A percentile compares a stretch with the other conserved stretches of the same genome.
phyloP scores from a whole-genome alignment of 1,284 basidiomycete genomes.

The Papiliotrema flavescens region DNA sequence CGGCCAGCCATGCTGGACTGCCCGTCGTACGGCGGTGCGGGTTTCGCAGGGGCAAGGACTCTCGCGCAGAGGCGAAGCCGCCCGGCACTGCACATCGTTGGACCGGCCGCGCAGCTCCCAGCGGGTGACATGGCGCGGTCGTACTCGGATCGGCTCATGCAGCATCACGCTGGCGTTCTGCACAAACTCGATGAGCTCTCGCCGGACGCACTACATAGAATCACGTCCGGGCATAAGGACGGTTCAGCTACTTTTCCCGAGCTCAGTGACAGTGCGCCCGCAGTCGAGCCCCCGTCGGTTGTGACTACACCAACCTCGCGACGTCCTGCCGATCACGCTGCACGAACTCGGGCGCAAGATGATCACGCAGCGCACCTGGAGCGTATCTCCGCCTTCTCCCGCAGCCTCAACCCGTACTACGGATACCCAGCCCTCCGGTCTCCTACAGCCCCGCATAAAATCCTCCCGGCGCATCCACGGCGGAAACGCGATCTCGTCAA shows the following conservation, averaged over 20 bases:
- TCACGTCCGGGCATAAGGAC: no score
- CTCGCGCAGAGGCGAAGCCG: conserved; percentile 10
- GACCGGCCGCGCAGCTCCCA: conserved; percentile 4
- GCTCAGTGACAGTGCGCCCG: no score
- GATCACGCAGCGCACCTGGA: background rate
- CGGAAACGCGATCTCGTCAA: conserved; percentile 48
- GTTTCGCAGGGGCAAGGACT: no score
- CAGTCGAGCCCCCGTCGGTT: background rate
- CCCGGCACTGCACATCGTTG: conserved; percentile 19
- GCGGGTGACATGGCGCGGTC: conserved; percentile 15
- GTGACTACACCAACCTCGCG: background rate
- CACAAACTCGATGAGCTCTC: conserved; percentile 6
- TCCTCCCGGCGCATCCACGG: conserved; percentile 41
- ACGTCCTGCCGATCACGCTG: background rate
- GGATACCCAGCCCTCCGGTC: conserved; percentile 44
- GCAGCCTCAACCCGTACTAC: conserved; percentile 44
- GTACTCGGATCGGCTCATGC: conserved; percentile 37
- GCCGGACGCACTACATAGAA: no score
- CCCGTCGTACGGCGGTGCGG: background rate
- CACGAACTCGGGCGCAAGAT: background rate
- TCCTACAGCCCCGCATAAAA: conserved; percentile 10
- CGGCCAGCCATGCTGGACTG: conserved; percentile 27
- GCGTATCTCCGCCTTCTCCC: conserved; percentile 31
- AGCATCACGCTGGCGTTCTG: conserved; percentile 39
- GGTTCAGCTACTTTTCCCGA: no score